These are phyloP conservation scores for Blastocystis hominis DNA, from an alignment of 352 stramenopile genomes.

Conservation along the genomic window DNA sequence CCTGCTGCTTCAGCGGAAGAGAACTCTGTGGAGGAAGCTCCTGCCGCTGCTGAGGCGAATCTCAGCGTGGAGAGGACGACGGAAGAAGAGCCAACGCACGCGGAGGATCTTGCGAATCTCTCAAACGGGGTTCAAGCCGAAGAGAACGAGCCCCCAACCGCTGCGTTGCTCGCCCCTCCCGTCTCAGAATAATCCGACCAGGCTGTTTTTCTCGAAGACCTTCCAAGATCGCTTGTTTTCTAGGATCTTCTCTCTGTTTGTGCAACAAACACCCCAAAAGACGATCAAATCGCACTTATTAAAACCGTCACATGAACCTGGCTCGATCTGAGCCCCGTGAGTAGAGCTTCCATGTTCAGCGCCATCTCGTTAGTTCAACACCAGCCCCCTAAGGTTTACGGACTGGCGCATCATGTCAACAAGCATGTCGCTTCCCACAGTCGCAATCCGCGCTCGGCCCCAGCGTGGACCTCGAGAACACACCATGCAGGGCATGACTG, in stretches of 20 bases:
- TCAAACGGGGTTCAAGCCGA: too few species aligned
- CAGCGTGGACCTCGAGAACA: neutral
- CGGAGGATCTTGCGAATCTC: neutral
- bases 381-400: slow-evolving; percentile 43
- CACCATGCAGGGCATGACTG: slow-evolving; percentile 2
- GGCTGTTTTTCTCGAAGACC: too few species aligned
- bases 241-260: slow-evolving; percentile 9
- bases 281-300: neutral
- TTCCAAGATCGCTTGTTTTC: neutral
- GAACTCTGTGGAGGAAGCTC: neutral
- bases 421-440: neutral
- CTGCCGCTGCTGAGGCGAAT: neutral
- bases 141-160: too few species aligned
- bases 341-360: neutral
- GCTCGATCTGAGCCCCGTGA: neutral
- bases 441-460: neutral
- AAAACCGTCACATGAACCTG: neutral
- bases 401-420: slow-evolving; percentile 50
- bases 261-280: neutral
- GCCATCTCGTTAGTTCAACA: neutral
- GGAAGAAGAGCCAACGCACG: neutral
- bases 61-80: neutral
- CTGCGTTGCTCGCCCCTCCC: too few species aligned
- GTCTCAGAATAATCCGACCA: too few species aligned
- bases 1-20: neutral